Evolutionary conservation across 805 yeast genomes (phyloP), one percentile per base, ranked within the genome.

Genomic region (Kodamaea neixiangensis): DNA sequence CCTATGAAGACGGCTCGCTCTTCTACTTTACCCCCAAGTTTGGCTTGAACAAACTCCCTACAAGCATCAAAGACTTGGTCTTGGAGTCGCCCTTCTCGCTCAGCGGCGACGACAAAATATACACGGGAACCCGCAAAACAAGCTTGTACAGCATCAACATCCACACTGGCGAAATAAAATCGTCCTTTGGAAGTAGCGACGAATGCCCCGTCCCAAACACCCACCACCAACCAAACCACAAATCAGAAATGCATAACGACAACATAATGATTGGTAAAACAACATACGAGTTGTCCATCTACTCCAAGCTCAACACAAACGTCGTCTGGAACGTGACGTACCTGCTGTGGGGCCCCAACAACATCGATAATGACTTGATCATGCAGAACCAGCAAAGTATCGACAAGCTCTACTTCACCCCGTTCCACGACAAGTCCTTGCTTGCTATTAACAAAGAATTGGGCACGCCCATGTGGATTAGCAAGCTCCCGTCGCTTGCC

Each of bases 341-440:
- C 62, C 78, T 96, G 1, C 78, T 86, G 34, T 94, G 97, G 97
- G 96, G 94, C 7, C 96, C 96, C 42, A 93, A 93, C 65, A 84
- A 89, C 56, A 72, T 91, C 47, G 96, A 93, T 65, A 72, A 70
- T 40, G 86, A 81, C 57, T 65, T 82, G 39, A 74, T 73, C 2
- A 59, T 61, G 34, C 83, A 82, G 56, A 70, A 71, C 44, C 73
- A 76, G 18, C 70, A 71, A 47, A 83, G 96, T 3, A 64, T 77
- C 14, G 98, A 92, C 66, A 83, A 85, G 33, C 70, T 90, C 2
- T 87, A 87, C 57, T 82, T 93, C 54, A 85, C 93, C 5, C 96
- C 97, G 1, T 83, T 89, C 62, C 89, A 87, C 61, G 96, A 90
- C 64, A 83, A 80, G 50, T 81, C 96, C 0, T 66, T 93, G 13